Conservation (phyloP, 2,329 filamentous ascomycete species). For the Periconia digitata region DNA sequence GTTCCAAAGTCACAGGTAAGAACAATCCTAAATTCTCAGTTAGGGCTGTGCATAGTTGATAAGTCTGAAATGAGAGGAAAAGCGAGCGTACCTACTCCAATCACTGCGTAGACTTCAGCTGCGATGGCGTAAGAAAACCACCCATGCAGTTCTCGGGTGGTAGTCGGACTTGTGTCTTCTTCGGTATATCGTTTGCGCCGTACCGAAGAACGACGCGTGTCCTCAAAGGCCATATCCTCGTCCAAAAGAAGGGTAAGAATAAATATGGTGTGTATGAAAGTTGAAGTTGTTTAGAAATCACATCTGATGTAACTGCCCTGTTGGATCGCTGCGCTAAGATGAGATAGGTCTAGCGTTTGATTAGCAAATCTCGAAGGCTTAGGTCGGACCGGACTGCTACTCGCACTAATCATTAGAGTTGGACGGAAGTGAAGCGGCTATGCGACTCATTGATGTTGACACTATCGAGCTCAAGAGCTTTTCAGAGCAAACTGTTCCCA, state of each 20-base stretch:
- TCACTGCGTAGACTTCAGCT: slow-evolving; percentile 90
- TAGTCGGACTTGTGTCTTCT: slow-evolving; percentile 68
- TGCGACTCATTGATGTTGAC: slow-evolving; percentile 29
- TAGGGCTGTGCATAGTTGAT: neutral
- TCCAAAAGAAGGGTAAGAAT: neutral
- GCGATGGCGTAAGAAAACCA: slow-evolving; percentile 94
- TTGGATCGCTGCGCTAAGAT: neutral
- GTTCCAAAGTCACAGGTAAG: slow-evolving; percentile 88
- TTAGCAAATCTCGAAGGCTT: too few relatives aligned
- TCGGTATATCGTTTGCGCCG: slow-evolving; percentile 21
- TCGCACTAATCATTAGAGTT: slow-evolving; percentile 4
- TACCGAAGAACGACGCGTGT: slow-evolving; percentile 13
- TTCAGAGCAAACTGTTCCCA: slow-evolving; percentile 21
- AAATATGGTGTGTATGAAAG: neutral
- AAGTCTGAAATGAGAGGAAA: neutral
- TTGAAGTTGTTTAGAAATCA: neutral
- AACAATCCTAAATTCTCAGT: slow-evolving; percentile 77
- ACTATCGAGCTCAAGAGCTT: slow-evolving; percentile 24
- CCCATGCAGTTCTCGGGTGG: slow-evolving; percentile 74
- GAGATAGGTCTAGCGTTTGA: neutral
- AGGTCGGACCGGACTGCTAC: neutral
- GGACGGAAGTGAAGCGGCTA: slow-evolving; percentile 5
- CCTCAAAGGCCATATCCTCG: slow-evolving; percentile 19
- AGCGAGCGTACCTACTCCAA: slow-evolving; percentile 67
- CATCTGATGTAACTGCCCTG: neutral